A percentile compares a stretch with the other conserved stretches of the same genome.
phyloP scores from a whole-genome alignment of 768 basidiomycete genomes.

The Termitomyces sp. region DNA sequence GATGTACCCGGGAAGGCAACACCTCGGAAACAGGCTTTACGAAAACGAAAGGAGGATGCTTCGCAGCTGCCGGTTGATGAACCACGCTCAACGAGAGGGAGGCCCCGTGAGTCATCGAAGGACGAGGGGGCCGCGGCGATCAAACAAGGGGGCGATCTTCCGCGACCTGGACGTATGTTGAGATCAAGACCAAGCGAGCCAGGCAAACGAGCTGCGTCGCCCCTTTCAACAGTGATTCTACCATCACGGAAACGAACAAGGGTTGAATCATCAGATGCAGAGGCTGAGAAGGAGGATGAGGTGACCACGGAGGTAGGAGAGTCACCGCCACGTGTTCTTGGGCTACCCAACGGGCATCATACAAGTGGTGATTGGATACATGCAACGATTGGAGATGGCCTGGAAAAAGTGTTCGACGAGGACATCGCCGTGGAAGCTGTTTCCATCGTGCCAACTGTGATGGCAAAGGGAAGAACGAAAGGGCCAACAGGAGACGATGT shows the following conservation, averaged over 20 bases:
- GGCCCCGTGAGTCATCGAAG: slow-evolving; percentile 6
- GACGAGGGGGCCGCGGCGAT: slow-evolving; percentile 5
- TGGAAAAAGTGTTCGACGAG: slow-evolving; percentile 7
- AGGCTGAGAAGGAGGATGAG: slow-evolving; percentile 10
- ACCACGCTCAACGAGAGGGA: slow-evolving; percentile 9
- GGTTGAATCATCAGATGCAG: slow-evolving; percentile 31
- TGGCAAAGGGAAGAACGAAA: slow-evolving; percentile 5
- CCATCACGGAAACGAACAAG: slow-evolving; percentile 37
- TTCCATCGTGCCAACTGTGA: not conserved
- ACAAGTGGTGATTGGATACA: slow-evolving; percentile 5
- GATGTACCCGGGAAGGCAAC: slow-evolving; percentile 1
- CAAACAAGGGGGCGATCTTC: not conserved
- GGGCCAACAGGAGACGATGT: slow-evolving; percentile 23
- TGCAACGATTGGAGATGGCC: not conserved
- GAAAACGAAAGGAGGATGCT: slow-evolving; percentile 10
- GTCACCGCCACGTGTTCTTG: slow-evolving; percentile 4
- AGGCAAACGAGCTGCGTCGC: slow-evolving; percentile 7
- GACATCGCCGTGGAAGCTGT: not conserved
- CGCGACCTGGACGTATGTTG: slow-evolving; percentile 3
- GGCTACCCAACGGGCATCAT: slow-evolving; percentile 9
- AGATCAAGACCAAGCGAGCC: slow-evolving; percentile 9
- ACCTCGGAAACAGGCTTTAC: slow-evolving; percentile 6
- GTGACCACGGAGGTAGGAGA: not conserved
- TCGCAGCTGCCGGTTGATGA: slow-evolving; percentile 1
- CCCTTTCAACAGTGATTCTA: slow-evolving; percentile 5